A percentile compares a stretch with the other conserved stretches of the same genome.
Evolutionary conservation across 73 alveolate genomes (phyloP).

Genomic region (Breviolum minutum): DNA sequence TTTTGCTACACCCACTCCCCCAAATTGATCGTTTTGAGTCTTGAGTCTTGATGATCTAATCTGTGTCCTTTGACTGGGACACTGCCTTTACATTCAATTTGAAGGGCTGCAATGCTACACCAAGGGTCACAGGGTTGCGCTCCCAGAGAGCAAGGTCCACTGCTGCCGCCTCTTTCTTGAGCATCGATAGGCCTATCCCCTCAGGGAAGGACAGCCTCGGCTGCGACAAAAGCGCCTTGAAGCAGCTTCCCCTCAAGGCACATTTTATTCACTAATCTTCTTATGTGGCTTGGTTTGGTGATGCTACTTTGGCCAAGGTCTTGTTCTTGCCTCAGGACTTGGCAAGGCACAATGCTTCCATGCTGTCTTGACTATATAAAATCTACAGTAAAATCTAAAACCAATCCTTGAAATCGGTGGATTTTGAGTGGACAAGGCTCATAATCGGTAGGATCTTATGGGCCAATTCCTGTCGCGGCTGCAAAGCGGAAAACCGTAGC

Average conservation of each 20-base stretch:
- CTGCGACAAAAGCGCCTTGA: not conserved
- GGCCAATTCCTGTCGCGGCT: not conserved
- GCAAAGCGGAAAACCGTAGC: no score
- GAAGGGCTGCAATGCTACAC: not conserved
- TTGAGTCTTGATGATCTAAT: not conserved
- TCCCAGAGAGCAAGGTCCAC: not conserved
- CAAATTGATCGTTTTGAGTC: not conserved
- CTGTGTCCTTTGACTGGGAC: no score
- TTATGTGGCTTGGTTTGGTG: no score
- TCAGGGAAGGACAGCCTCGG: slow-evolving; percentile 26
- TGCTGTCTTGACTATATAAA: no score
- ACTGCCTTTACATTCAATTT: not conserved
- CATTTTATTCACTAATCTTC: no score
- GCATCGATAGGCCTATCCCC: not conserved
- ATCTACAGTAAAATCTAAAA: no score
- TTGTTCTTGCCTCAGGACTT: no score
- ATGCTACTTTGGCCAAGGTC: no score
- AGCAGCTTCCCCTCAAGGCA: no score
- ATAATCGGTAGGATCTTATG: not conserved
- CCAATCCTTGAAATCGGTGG: not conserved
- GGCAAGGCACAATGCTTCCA: no score
- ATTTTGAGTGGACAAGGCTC: not conserved
- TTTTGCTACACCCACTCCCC: not conserved
- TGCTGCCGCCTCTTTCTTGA: not conserved
- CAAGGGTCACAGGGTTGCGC: slow-evolving; percentile 32